Conservation (phyloP, 441 rosid genomes). For the Francoa sonchifolia region DNA sequence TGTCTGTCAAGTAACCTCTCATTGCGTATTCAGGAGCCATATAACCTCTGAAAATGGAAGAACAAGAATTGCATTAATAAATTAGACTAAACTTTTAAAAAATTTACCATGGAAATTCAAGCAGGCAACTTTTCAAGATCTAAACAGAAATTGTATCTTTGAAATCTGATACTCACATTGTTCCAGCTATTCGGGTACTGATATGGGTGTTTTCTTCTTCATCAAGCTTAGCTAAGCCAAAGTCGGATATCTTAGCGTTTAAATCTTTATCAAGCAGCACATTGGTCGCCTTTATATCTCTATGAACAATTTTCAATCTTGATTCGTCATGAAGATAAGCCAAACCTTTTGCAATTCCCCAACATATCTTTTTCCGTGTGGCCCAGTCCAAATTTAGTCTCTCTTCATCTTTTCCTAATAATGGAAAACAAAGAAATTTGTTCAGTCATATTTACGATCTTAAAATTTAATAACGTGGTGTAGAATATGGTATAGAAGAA, state of each 20-base stretch:
- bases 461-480: no score
- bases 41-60: no score
- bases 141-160: no score
- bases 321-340: conserved; percentile 11
- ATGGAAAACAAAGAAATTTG: not conserved
- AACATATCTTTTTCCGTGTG: conserved; percentile 5
- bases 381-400: conserved; percentile 7
- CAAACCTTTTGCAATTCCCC: conserved; percentile 4
- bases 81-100: no score
- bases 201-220: conserved; percentile 79
- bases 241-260: conserved; percentile 68
- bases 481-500: not conserved
- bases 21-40: no score
- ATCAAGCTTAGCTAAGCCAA: conserved; percentile 77
- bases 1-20: no score
- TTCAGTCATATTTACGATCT: not conserved
- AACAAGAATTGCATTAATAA: no score
- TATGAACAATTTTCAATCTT: conserved; percentile 67
- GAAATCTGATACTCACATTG: conserved; percentile 39
- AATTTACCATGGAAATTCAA: no score
- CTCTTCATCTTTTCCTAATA: conserved; percentile 29
- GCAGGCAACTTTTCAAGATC: no score
- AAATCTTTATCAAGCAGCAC: conserved; percentile 63
- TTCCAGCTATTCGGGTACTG: conserved; percentile 74
- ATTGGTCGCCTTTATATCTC: conserved; percentile 76